A percentile compares a stretch with the other conserved stretches of the same genome.
Conservation (phyloP, 352 stramenopile species). For the Phytopythium ostracodes region DNA sequence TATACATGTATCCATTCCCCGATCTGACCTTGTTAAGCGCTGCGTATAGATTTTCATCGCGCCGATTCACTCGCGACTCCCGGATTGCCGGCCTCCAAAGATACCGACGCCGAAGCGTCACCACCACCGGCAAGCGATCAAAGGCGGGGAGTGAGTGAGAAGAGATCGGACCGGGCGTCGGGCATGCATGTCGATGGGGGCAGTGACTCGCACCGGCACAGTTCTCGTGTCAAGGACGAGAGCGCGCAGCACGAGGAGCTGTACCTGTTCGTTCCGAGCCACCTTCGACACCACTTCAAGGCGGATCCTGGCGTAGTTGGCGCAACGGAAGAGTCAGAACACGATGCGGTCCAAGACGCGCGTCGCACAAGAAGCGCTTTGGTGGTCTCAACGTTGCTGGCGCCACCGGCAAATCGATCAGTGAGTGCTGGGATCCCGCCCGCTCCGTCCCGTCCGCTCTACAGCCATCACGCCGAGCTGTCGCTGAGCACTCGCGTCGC, state of each 20-base stretch:
- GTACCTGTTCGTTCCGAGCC: constrained; percentile 38
- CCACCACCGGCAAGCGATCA: background rate
- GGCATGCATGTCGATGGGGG: background rate
- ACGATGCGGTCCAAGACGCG: constrained; percentile 24
- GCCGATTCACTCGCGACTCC: background rate
- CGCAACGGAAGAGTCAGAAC: constrained; percentile 5
- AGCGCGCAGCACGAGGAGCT: constrained; percentile 13
- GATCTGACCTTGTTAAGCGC: background rate
- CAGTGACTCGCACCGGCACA: background rate
- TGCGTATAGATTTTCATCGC: background rate
- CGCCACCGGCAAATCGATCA: background rate
- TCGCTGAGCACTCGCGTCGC: constrained; percentile 53
- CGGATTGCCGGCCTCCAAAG: background rate
- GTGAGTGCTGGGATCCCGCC: background rate
- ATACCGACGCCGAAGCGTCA: background rate
- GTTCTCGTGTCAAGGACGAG: constrained; percentile 5
- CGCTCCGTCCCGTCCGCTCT: constrained; percentile 21
- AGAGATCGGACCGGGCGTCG: background rate
- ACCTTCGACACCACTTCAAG: constrained; percentile 58
- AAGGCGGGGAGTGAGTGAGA: background rate
- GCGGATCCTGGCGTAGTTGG: constrained; percentile 2
- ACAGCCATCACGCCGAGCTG: constrained; percentile 47
- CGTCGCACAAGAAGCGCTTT: constrained; percentile 49
- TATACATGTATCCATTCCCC: background rate
- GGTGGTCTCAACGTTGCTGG: constrained; percentile 32